These are phyloP conservation scores for Scheffersomyces stipitis DNA, from an alignment of 805 yeast genomes.

Conservation along the genomic window DNA sequence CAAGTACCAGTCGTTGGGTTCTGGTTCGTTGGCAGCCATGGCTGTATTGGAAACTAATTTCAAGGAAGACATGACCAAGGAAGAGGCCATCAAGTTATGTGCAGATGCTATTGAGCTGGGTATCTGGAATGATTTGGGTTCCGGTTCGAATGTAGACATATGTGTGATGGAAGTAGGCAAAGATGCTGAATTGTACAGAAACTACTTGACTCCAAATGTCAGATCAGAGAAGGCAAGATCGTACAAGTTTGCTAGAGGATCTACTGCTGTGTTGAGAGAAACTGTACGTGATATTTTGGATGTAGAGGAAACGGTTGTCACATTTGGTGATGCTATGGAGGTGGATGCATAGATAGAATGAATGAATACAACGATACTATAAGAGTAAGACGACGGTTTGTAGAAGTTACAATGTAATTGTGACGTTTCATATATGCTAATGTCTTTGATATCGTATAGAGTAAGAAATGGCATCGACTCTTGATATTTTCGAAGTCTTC, in stretches of 20 bases:
- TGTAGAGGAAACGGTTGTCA: constrained; percentile 61
- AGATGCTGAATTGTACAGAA: constrained; percentile 82
- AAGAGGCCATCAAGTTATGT: constrained; percentile 89
- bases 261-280: constrained; percentile 82
- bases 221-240: constrained; percentile 79
- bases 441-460: too few species aligned
- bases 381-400: too few species aligned
- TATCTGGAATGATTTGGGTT: constrained; percentile 98
- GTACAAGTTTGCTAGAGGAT: constrained; percentile 87
- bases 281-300: constrained; percentile 65
- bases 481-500: too few species aligned
- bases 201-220: constrained; percentile 87
- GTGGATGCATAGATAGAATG: constrained; percentile 33
- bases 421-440: too few species aligned
- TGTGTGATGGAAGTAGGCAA: constrained; percentile 95
- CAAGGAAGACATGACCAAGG: constrained; percentile 74
- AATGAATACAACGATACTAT: not conserved
- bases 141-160: constrained; percentile 96
- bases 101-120: constrained; percentile 95
- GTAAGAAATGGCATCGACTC: too few species aligned
- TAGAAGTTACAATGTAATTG: not conserved
- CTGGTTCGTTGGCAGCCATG: constrained; percentile 98
- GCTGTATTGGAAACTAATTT: constrained; percentile 91
- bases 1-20: constrained; percentile 86
- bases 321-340: constrained; percentile 44